Evolutionary conservation across 257 asterid species (phyloP).

Genomic region (Nicotiana noctiflora): DNA sequence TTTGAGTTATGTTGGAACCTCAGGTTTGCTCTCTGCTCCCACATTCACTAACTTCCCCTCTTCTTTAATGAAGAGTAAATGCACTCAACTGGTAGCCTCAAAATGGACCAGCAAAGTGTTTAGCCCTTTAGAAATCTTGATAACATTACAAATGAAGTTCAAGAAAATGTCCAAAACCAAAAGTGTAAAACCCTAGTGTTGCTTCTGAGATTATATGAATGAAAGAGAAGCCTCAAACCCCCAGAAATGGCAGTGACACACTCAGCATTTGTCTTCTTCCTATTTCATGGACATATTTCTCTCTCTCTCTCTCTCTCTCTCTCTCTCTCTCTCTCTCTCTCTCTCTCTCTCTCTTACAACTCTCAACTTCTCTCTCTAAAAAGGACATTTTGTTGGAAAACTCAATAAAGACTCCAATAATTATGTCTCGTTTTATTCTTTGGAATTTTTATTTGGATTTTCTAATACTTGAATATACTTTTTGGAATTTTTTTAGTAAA

Average conservation of each 20-base stretch:
- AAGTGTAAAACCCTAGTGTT: constrained; percentile 2
- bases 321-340: constrained; percentile 3
- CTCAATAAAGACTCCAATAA: neutral
- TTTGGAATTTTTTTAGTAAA: neutral
- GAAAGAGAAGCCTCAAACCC: neutral
- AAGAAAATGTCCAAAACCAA: neutral
- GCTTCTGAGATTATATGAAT: neutral
- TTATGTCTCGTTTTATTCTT: neutral
- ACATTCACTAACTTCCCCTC: neutral
- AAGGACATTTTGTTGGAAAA: constrained; percentile 1
- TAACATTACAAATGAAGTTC: neutral
- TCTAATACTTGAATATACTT: neutral
- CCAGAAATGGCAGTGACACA: neutral
- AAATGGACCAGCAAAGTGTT: neutral
- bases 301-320: neutral
- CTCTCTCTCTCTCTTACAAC: neutral
- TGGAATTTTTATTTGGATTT: neutral
- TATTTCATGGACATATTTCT: neutral
- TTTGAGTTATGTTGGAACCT: neutral
- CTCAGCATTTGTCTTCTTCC: neutral
- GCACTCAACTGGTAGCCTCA: neutral
- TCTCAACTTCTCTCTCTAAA: neutral
- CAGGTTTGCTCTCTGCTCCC: neutral
- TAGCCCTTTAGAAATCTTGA: neutral
- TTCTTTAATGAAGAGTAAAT: neutral